These are phyloP conservation scores for Didymella lethalis DNA, from an alignment of 2,329 filamentous ascomycete species.

Conservation along the genomic window DNA sequence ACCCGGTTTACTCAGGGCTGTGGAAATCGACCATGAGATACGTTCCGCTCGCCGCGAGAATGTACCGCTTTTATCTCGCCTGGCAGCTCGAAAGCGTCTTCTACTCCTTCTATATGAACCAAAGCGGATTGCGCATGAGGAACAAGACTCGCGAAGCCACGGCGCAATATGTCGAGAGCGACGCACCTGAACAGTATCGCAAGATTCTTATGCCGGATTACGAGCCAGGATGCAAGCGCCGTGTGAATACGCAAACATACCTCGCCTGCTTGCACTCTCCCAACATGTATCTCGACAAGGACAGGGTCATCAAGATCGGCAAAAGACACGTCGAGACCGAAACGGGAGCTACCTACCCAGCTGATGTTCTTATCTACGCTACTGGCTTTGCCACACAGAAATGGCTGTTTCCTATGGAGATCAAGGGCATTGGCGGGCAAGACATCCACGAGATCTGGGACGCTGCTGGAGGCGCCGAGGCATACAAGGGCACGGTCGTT, in stretches of 20 bases:
- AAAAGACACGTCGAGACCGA: not conserved
- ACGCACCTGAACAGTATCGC: not conserved
- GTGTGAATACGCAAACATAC: not conserved
- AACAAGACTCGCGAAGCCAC: slow-evolving; percentile 2
- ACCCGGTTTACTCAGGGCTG: not conserved
- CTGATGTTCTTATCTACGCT: not conserved
- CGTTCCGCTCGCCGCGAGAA: not conserved
- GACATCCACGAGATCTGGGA: slow-evolving; percentile 1
- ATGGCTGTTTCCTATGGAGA: slow-evolving; percentile 1
- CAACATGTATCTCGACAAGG: not conserved
- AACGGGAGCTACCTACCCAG: not conserved
- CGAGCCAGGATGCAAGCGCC: slow-evolving; percentile 1
- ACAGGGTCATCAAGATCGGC: not conserved
- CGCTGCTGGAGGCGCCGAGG: not conserved
- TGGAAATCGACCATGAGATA: slow-evolving; percentile 1
- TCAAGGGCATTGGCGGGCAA: not conserved
- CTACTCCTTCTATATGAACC: slow-evolving; percentile 3
- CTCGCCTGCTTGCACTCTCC: slow-evolving; percentile 1
- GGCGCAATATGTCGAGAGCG: not conserved
- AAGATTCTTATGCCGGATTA: not conserved
- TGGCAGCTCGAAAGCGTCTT: slow-evolving; percentile 1
- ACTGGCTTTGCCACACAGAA: slow-evolving; percentile 2
- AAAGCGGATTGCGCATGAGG: not conserved
- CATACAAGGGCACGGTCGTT: slow-evolving; percentile 1
- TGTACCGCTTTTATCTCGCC: not conserved